These are phyloP conservation scores for Piromyces finnis DNA, from an alignment of 192 early-diverging fungal genomes.

Conservation along the genomic window DNA sequence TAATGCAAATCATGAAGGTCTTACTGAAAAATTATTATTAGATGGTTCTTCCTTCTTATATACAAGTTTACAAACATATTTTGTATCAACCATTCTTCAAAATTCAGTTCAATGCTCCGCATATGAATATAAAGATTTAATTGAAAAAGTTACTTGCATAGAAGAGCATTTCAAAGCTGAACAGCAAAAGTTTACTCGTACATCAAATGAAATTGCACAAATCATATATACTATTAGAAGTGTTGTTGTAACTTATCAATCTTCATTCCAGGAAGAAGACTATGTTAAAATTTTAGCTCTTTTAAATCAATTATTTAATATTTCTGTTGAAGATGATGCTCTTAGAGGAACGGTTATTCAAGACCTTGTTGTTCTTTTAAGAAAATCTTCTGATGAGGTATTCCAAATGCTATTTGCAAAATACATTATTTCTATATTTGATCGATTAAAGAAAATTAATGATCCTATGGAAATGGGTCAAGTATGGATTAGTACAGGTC, in stretches of 20 bases:
- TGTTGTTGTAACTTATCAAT: neutral
- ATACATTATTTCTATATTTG: neutral
- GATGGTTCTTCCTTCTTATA: neutral
- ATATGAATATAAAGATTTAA: neutral
- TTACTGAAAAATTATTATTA: neutral
- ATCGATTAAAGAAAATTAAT: neutral
- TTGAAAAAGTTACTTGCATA: neutral
- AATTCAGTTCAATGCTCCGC: neutral
- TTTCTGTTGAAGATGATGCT: neutral
- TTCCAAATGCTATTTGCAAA: neutral
- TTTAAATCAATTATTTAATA: neutral
- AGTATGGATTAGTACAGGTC: slow-evolving; percentile 31
- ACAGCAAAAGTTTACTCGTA: neutral
- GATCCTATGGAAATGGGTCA: slow-evolving; percentile 15
- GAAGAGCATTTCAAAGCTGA: neutral
- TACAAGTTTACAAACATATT: neutral
- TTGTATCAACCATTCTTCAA: neutral
- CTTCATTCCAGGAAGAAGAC: neutral
- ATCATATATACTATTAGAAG: neutral
- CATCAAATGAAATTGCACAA: neutral
- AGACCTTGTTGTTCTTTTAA: neutral
- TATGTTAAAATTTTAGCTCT: neutral
- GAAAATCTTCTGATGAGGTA: neutral
- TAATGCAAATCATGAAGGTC: neutral
- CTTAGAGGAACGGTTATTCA: neutral